These are phyloP conservation scores for Podospora bellae-mahoneyi DNA, from an alignment of 495 filamentous ascomycete genomes.

Conservation along the genomic window DNA sequence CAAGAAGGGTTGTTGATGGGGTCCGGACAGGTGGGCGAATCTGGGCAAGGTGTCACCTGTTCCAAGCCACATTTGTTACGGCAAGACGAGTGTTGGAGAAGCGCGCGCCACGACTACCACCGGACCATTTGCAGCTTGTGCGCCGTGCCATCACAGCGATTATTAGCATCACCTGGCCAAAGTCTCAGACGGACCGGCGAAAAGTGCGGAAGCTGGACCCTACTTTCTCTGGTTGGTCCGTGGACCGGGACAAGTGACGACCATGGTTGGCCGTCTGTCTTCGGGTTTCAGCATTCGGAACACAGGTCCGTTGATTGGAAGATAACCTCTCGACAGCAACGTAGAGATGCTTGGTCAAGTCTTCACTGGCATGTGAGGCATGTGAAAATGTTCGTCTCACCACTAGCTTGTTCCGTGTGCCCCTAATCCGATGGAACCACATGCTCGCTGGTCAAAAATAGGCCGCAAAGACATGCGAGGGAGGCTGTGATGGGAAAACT, in stretches of 20 bases:
- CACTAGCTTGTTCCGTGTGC: neutral
- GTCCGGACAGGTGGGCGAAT: neutral
- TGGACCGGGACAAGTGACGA: neutral
- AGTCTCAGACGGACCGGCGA: neutral
- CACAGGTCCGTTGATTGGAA: slow-evolving; percentile 2
- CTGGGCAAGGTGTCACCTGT: neutral
- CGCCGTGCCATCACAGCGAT: neutral
- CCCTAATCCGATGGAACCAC: neutral
- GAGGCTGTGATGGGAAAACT: neutral
- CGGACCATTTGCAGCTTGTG: neutral
- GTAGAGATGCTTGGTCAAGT: neutral
- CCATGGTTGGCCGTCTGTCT: neutral
- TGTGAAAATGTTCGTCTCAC: neutral
- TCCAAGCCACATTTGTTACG: neutral
- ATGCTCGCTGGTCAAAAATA: slow-evolving; percentile 5
- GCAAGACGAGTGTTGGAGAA: neutral
- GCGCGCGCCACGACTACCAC: neutral
- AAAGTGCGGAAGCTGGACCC: neutral
- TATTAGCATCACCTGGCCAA: neutral
- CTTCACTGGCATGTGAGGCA: slow-evolving; percentile 3
- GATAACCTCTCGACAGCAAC: neutral
- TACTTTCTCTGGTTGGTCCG: neutral
- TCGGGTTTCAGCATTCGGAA: neutral
- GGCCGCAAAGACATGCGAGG: neutral
- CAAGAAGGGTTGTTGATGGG: no score